Evolutionary conservation across 2,329 filamentous ascomycete species (phyloP), one percentile per base, ranked within the genome.

Genomic region (Zopfia rhizophila): DNA sequence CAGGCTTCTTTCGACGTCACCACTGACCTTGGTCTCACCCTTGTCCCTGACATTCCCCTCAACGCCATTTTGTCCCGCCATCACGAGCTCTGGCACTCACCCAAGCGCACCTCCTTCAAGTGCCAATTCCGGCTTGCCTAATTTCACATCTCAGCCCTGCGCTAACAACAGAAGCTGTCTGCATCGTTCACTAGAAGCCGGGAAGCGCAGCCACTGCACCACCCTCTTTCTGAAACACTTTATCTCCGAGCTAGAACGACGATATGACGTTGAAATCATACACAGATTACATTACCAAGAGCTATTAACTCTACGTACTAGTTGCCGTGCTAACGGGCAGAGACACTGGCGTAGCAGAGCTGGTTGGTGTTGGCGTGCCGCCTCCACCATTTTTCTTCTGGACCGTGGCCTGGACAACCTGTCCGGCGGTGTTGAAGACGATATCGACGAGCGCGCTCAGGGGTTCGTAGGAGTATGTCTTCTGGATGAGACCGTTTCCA

Each of bases 381-480:
- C 59, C 56, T 14, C 63, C 51, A 7, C 58, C 54, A 5, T 25
- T 55, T 40, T 55, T 51, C 62, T 70, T 70, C 46, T 69, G 65
- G 7, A 76, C 74, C 4, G 65, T 65, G 7, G 80, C 80, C 53
- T 80, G 77, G 19, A 83, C 78, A 11, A 83, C 77, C 64, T 83
- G 81, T 0, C 80, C 79, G 2, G 79, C 75, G 2, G 75, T 61
- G 58, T 83, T 83, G 58, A 80, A 80, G 14, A 83, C 72, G 46
- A 84, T 81, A 44, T 83, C 76, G 11, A 84, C 78, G 45, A 84
- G 60, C 2, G 78, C 72, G 40, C 74, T 77, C 24, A 83, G 66
- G 21, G 79, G 70, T 16, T 72, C 67, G 53, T 82, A 83, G 4
- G 67, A 70, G 56, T 77, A 84, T n/a, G 76, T 78, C 68, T 79